Percentiles rank a stretch among this genome's conserved stretches.
Evolutionary conservation across 768 basidiomycete species (phyloP).

Genomic region (Daedaleopsis nitida): DNA sequence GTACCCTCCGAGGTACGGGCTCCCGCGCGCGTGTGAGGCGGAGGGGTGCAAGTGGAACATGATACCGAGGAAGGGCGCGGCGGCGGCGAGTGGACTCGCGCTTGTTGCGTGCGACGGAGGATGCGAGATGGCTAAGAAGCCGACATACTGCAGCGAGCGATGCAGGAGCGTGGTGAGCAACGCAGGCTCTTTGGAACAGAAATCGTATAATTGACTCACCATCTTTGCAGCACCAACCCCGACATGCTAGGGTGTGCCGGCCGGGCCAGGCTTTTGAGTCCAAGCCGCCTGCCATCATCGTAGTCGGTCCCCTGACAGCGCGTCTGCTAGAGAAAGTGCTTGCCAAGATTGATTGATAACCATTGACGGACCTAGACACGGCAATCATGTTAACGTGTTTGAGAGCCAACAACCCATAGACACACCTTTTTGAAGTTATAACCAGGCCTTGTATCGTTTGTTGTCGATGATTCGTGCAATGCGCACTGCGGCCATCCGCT

Average conservation of each 20-base stretch:
- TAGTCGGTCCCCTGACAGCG: neutral
- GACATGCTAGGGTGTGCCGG: neutral
- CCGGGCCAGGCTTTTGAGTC: neutral
- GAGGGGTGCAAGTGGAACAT: neutral
- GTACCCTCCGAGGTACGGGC: neutral
- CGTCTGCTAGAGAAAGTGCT: neutral
- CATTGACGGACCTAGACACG: too few relatives aligned
- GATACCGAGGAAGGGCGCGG: neutral
- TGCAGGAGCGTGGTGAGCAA: neutral
- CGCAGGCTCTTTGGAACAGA: neutral
- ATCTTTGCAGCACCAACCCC: neutral
- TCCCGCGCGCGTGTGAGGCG: neutral
- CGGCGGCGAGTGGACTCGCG: neutral
- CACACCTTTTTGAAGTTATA: too few relatives aligned
- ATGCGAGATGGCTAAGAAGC: neutral
- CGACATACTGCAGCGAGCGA: neutral
- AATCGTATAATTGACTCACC: neutral
- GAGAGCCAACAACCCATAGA: too few relatives aligned
- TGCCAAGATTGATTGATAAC: neutral
- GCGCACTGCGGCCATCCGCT: too few relatives aligned
- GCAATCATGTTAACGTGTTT: too few relatives aligned
- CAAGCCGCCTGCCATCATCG: neutral
- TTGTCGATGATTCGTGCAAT: too few relatives aligned
- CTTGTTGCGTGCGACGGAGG: neutral
- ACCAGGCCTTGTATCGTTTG: too few relatives aligned